Base-by-base conservation (phyloP, 331 rosid genomes). In the Cydonia oblonga region DNA sequence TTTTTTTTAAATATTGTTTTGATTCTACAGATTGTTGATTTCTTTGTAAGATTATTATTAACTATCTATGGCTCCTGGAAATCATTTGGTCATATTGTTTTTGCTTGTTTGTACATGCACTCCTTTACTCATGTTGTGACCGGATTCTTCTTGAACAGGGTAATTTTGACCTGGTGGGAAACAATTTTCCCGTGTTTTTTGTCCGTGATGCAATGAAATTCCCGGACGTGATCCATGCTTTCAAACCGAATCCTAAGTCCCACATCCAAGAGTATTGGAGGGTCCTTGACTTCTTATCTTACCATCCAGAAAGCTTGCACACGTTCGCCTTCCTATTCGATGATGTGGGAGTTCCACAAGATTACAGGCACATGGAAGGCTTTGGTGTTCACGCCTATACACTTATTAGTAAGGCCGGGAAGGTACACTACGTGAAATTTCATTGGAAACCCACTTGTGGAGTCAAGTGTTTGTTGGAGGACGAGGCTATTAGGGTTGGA, bases 321-420 rank as follows among this genome's bases (percentile, higher is more conserved):
- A 90, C 81, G 81, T 90, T 92, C 75, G 61, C 86, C 69, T 92
- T 87, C 78, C 81, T 92, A 42, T 92, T 86, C 76, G 98, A 92
- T 76, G 98, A 92, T 67, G 13, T 92, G 58, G 97, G 98, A 32
- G 49, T 92, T 59, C 98, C 98, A 20, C 92, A 83, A 85, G 91
- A 90, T 76, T 92, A 88, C 76, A 87, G 98, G 81, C 98, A 92
- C 79, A 92, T 92, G 98, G 97, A 92, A 13, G 98, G 98, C 56
- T 86, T 79, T 68, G 93, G 98, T 78, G 98, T 92, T 15, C 84
- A 90, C 79, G 84, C 98, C n/a, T 92, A 87, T 7, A 80, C 85
- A 22, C 75, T 92, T 60, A 79, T 92, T 86, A 86, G 80, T 84
- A 90, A 86, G 79, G 76, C 89, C 25, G 96, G 98, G 26, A 90